Conservation (phyloP, 805 yeast genomes). For the Kodamaea nitidulidarum region DNA sequence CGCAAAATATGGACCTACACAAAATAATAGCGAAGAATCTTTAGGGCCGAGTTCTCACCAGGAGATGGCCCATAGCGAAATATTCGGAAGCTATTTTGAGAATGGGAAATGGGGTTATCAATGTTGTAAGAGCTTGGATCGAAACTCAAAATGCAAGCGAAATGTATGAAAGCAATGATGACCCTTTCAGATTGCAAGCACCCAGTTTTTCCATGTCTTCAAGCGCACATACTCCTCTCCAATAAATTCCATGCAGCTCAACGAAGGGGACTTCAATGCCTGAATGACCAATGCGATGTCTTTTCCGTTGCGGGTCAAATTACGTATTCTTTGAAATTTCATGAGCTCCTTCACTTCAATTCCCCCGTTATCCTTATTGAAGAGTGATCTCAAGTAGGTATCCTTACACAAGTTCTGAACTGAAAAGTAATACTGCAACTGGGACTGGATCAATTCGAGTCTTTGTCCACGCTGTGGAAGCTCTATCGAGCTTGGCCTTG, state of each 20-base stretch:
- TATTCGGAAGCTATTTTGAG: constrained; percentile 44
- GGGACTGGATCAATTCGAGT: constrained; percentile 7
- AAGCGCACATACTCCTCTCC: constrained; percentile 13
- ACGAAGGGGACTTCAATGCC: constrained; percentile 10
- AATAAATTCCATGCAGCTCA: constrained; percentile 14
- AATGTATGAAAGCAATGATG: background rate
- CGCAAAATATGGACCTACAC: constrained; percentile 15
- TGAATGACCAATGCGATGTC: constrained; percentile 11
- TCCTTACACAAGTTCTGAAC: constrained; percentile 21
- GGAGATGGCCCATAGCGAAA: constrained; percentile 26
- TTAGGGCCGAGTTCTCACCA: background rate
- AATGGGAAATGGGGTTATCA: constrained; percentile 43
- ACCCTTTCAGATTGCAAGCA: background rate
- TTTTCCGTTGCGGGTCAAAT: constrained; percentile 13
- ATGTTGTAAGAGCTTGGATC: constrained; percentile 36
- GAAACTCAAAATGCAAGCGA: constrained; percentile 27
- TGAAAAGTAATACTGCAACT: constrained; percentile 21
- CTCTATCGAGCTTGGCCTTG: too few relatives aligned
- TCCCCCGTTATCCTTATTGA: constrained; percentile 15
- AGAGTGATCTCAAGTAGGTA: constrained; percentile 16
- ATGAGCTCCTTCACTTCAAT: constrained; percentile 15
- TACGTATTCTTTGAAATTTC: constrained; percentile 15
- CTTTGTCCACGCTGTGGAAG: too few relatives aligned
- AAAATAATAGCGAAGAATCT: background rate
- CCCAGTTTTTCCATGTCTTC: constrained; percentile 18